A percentile compares a stretch with the other conserved stretches of the same genome.
These are phyloP conservation scores for Suillus americanus DNA, from an alignment of 768 basidiomycete genomes.

Conservation along the genomic window DNA sequence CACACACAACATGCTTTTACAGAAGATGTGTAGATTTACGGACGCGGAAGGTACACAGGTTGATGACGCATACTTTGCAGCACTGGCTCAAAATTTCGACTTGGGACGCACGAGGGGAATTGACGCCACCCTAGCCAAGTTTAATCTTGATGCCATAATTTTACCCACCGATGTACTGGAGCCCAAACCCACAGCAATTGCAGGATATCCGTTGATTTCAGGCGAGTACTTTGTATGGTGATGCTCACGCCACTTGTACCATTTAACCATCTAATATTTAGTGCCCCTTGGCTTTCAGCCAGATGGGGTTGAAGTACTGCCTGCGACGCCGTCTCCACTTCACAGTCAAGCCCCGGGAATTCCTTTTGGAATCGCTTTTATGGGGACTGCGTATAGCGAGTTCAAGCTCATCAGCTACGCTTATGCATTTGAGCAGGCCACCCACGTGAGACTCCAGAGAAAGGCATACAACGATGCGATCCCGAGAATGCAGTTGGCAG, in stretches of 20 bases:
- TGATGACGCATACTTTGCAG: slow-evolving; percentile 38
- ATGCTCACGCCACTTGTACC: background rate
- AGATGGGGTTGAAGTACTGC: slow-evolving; percentile 26
- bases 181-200: slow-evolving; percentile 31
- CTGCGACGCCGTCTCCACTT: slow-evolving; percentile 37
- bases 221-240: slow-evolving; percentile 17
- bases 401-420: slow-evolving; percentile 41
- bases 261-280: slow-evolving; percentile 40
- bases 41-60: slow-evolving; percentile 21
- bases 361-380: slow-evolving; percentile 43
- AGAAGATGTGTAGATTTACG: slow-evolving; percentile 19
- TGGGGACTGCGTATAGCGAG: slow-evolving; percentile 47
- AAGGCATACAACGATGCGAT: slow-evolving; percentile 53
- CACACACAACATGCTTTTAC: slow-evolving; percentile 24
- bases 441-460: slow-evolving; percentile 45
- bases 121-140: slow-evolving; percentile 46
- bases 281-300: slow-evolving; percentile 43
- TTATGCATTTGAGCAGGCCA: slow-evolving; percentile 56
- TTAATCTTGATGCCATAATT: slow-evolving; percentile 51
- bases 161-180: slow-evolving; percentile 37
- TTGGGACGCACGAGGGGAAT: slow-evolving; percentile 54
- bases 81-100: slow-evolving; percentile 44
- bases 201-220: slow-evolving; percentile 38
- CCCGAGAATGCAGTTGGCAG: slow-evolving; percentile 50
- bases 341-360: slow-evolving; percentile 33